phyloP scores from a whole-genome alignment of 192 early-diverging fungal genomes.

The Podochytrium sp. region DNA sequence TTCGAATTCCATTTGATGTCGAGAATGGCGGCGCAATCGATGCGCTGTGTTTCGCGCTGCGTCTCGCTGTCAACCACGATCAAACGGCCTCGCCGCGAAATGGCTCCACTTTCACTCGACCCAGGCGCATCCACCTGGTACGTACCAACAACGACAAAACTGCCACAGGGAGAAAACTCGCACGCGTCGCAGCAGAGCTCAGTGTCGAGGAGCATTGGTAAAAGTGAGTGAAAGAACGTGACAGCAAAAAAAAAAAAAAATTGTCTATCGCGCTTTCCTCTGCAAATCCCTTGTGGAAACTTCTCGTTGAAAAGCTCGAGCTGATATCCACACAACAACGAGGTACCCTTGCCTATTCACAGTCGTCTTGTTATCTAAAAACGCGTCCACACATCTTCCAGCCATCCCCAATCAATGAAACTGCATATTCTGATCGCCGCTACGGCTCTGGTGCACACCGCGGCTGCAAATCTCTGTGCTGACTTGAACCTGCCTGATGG shows the following conservation, averaged over 20 bases:
- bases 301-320: too few species aligned
- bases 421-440: neutral
- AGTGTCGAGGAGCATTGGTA: too few species aligned
- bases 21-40: slow-evolving; percentile 45
- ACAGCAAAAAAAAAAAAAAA: too few species aligned
- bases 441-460: neutral
- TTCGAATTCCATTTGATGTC: slow-evolving; percentile 52
- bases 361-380: too few species aligned
- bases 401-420: too few species aligned
- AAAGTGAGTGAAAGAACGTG: too few species aligned
- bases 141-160: slow-evolving; percentile 52
- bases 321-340: too few species aligned
- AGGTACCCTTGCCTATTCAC: too few species aligned
- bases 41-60: neutral
- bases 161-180: slow-evolving; percentile 52
- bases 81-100: slow-evolving; percentile 67
- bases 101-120: slow-evolving; percentile 32
- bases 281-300: too few species aligned
- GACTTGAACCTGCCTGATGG: neutral
- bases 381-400: too few species aligned
- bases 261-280: too few species aligned
- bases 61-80: slow-evolving; percentile 57
- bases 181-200: slow-evolving; percentile 56
- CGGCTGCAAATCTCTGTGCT: neutral
- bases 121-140: slow-evolving; percentile 49